Percentiles rank a stretch among this genome's conserved stretches.
Evolutionary conservation across 495 filamentous ascomycete genomes (phyloP).

Genomic region (Podospora bellae-mahoneyi): DNA sequence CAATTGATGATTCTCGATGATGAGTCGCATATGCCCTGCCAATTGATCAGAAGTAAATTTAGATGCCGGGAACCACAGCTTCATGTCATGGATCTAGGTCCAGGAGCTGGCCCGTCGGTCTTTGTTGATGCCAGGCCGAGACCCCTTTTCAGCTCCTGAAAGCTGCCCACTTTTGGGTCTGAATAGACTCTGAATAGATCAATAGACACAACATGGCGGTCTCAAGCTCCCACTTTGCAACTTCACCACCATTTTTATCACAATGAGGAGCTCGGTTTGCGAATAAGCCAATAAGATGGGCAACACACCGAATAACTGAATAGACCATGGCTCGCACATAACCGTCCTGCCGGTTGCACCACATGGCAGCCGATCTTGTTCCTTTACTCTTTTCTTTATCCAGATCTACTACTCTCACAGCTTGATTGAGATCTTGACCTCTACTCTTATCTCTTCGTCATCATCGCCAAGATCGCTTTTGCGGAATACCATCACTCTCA

Average conservation of each 20-base stretch:
- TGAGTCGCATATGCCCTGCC: background rate
- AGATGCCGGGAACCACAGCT: background rate
- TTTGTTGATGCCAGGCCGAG: conserved; percentile 19
- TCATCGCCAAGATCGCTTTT: background rate
- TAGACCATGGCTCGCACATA: conserved; percentile 1
- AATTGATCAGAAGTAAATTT: background rate
- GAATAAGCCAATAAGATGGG: conserved; percentile 14
- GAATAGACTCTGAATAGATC: conserved; percentile 37
- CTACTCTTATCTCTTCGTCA: background rate
- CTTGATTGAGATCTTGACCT: background rate
- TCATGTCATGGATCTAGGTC: background rate
- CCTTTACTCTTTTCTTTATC: background rate
- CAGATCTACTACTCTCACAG: background rate
- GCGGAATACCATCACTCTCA: no score
- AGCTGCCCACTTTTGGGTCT: conserved; percentile 31
- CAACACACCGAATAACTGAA: conserved; percentile 10
- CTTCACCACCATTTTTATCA: background rate
- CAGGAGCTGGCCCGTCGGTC: background rate
- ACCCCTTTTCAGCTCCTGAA: conserved; percentile 14
- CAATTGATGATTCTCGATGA: background rate
- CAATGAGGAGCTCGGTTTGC: background rate
- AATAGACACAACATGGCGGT: conserved; percentile 14
- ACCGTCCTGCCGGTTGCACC: background rate
- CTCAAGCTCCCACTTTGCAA: background rate
- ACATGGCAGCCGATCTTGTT: background rate